Percentiles rank a stretch among this genome's conserved stretches.
These are phyloP conservation scores for Achlya hypogyna DNA, from an alignment of 352 stramenopile species.

Conservation along the genomic window DNA sequence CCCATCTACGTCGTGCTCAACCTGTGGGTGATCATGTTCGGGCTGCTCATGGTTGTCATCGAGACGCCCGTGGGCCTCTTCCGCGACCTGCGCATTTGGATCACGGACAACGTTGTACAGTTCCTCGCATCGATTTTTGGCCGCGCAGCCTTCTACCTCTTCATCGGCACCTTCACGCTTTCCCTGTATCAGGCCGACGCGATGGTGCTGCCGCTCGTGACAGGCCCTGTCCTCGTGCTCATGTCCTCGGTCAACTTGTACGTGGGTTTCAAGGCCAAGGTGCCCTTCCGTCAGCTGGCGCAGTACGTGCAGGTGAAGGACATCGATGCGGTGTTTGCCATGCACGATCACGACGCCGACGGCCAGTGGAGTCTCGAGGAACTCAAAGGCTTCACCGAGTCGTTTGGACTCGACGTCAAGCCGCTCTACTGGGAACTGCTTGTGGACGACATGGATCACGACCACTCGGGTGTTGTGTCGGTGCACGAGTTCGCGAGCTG, in stretches of 20 bases:
- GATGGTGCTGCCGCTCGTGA: conserved; percentile 3
- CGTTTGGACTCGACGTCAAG: neutral
- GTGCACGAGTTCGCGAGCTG: conserved; percentile 16
- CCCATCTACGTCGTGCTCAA: conserved; percentile 13
- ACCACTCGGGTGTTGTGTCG: conserved; percentile 9
- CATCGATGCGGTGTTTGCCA: neutral
- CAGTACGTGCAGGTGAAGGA: conserved; percentile 2
- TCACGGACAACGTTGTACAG: conserved; percentile 2
- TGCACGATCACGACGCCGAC: neutral
- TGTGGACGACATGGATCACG: conserved; percentile 10
- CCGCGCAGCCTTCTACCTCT: conserved; percentile 6
- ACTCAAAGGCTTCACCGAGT: neutral
- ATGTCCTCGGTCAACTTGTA: neutral
- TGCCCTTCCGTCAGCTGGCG: neutral
- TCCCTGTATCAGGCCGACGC: conserved; percentile 7
- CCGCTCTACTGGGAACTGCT: neutral
- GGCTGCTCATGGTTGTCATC: conserved; percentile 12
- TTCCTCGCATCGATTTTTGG: conserved; percentile 18
- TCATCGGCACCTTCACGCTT: conserved; percentile 3
- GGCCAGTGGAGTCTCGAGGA: conserved; percentile 11
- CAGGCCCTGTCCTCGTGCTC: neutral
- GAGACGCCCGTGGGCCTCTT: neutral
- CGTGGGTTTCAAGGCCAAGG: conserved; percentile 6
- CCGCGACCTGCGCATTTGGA: neutral
- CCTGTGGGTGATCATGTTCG: conserved; percentile 16